Percentiles rank a stretch among this genome's conserved stretches.
phyloP scores from a whole-genome alignment of 2,329 filamentous ascomycete genomes.

The Monilinia fructigena region DNA sequence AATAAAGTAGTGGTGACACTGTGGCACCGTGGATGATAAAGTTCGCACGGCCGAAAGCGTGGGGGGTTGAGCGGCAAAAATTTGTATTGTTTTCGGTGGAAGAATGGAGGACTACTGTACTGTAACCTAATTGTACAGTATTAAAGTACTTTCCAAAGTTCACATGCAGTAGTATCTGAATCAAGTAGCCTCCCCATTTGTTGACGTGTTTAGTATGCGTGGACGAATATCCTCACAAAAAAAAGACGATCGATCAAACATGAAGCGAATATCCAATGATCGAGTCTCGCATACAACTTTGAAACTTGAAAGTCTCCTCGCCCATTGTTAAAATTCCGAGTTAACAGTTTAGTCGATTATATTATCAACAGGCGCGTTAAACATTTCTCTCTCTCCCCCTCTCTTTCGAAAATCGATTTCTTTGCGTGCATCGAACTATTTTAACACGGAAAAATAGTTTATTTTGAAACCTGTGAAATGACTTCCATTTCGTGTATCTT shows the following conservation, averaged over 20 bases:
- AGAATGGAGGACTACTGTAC: neutral
- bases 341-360: neutral
- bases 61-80: constrained; percentile 16
- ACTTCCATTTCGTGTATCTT: constrained; percentile 3
- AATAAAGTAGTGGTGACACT: neutral
- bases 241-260: neutral
- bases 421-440: neutral
- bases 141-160: no score
- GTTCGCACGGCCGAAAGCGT: constrained; percentile 1
- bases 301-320: neutral
- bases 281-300: neutral
- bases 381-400: neutral
- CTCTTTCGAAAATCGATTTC: neutral
- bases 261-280: neutral
- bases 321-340: neutral
- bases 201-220: neutral
- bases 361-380: neutral
- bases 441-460: neutral
- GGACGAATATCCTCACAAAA: neutral
- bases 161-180: neutral
- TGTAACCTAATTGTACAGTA: no score
- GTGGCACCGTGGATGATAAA: constrained; percentile 4
- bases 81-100: neutral
- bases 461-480: constrained; percentile 11
- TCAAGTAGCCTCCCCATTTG: neutral